Evolutionary conservation across 305 asterid species (phyloP).

Genomic region (Salvia sclarea): DNA sequence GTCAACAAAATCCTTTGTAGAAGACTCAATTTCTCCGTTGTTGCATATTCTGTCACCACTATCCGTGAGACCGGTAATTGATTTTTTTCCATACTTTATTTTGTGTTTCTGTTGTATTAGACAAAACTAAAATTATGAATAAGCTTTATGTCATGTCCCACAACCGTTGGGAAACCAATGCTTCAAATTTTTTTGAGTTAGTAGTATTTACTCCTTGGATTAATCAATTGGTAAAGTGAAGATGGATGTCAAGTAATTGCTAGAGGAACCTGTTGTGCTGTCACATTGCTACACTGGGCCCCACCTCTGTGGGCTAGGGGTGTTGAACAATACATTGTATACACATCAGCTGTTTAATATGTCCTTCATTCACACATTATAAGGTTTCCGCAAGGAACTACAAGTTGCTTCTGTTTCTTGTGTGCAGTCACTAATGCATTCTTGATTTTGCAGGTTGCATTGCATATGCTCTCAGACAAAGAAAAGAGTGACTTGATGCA

Average conservation of each 20-base stretch:
- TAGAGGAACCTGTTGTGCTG: neutral
- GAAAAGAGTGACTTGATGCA: conserved; percentile 66
- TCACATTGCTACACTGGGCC: neutral
- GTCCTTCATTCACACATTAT: neutral
- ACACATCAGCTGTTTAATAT: neutral
- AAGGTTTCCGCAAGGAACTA: conserved; percentile 5
- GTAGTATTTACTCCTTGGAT: neutral
- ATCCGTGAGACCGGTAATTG: conserved; percentile 81
- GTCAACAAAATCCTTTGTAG: conserved; percentile 73
- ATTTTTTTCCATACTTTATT: conserved; percentile 26
- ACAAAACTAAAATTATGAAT: neutral
- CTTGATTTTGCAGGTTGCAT: conserved; percentile 63
- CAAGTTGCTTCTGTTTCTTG: conserved; percentile 17
- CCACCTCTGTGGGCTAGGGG: neutral
- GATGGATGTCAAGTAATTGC: neutral
- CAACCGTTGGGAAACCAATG: neutral
- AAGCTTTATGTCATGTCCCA: neutral
- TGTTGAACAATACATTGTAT: neutral
- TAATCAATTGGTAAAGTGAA: neutral
- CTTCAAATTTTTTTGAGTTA: neutral
- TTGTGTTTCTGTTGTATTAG: conserved; percentile 11
- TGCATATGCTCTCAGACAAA: conserved; percentile 81
- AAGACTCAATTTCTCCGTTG: conserved; percentile 76
- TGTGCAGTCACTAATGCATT: conserved; percentile 34
- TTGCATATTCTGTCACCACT: conserved; percentile 89